phyloP scores from a whole-genome alignment of 2,329 filamentous ascomycete genomes.

The Diatrype stigma region DNA sequence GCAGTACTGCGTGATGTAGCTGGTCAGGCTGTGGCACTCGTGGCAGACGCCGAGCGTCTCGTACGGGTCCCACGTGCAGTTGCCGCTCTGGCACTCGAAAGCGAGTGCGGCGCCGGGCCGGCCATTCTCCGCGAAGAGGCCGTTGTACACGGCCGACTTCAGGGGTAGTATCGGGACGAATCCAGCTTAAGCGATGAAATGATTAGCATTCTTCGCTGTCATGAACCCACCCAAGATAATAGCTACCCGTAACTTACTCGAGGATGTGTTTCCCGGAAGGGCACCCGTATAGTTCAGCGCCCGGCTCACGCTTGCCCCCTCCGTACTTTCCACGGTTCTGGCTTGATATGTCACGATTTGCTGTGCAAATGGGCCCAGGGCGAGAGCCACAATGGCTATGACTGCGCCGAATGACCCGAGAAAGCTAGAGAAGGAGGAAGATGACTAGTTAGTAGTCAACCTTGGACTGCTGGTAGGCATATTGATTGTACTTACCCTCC shows the following conservation, averaged over 20 bases:
- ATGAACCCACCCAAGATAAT: too few relatives aligned
- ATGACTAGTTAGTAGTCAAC: not conserved
- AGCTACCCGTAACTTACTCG: constrained; percentile 12
- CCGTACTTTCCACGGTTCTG: constrained; percentile 12
- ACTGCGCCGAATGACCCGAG: constrained; percentile 26
- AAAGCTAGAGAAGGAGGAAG: too few relatives aligned
- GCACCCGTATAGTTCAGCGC: constrained; percentile 25
- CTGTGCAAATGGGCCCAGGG: constrained; percentile 28
- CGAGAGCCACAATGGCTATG: constrained; percentile 23
- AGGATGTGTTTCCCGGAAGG: constrained; percentile 18
- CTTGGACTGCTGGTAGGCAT: too few relatives aligned
- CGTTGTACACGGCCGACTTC: constrained; percentile 31
- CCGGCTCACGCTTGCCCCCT: constrained; percentile 22
- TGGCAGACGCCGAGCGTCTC: constrained; percentile 26
- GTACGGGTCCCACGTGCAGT: constrained; percentile 25
- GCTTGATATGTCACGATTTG: constrained; percentile 27
- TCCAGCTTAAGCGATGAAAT: too few relatives aligned
- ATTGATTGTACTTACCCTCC: constrained; percentile 21
- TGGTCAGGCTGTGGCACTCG: constrained; percentile 23
- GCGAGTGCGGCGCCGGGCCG: constrained; percentile 22
- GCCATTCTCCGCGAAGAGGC: constrained; percentile 29
- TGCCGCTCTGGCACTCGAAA: constrained; percentile 24
- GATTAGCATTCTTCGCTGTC: too few relatives aligned
- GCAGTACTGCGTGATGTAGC: constrained; percentile 24
- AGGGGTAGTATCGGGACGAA: constrained; percentile 30